Evolutionary conservation across 768 basidiomycete genomes (phyloP), one percentile per base, ranked within the genome.

Genomic region (Xanthoconium stramineum): DNA sequence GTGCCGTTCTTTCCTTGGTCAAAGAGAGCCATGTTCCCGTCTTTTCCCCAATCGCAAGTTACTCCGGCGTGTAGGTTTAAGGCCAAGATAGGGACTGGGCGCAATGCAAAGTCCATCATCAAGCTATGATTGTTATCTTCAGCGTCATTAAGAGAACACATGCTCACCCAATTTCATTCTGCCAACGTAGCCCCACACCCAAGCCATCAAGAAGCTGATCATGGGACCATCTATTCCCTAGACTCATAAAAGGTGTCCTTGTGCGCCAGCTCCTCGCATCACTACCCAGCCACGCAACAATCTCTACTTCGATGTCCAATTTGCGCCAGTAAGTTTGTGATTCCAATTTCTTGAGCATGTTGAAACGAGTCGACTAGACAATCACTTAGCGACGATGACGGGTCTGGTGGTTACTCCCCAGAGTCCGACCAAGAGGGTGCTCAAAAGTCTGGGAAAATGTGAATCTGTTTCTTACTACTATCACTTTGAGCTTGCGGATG

Each of bases 201-300:
- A 53, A 53, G 35, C 8, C 29, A 19, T 33, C n/a, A 14, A 45
- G 56, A 56, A 60, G 49, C 2, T 50, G 56, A 37, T 49, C 17
- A 5, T 46, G 9, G 19, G 4, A 24, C 7, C 17, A 17, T 15
- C 15, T n/a, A 19, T 19, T 30, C 59, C 65, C 61, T 68, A 19
- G 33, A 55, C 54, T 60, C 24, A 56, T 66, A 69, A 56, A 58
- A 42, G 49, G 5, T 35, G 19, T 65, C 37, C 35, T 51, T 40
- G 56, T 33, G 32, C 1, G 10, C 20, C 7, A 20, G 32, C n/a
- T 39, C 47, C 30, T 5, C 15, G 1, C 46, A 33, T 9, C 33
- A 11, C 3, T 14, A 11, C 3, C 12, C 53, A 2, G 24, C 24
- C 24, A 24, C 24, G 24, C 24, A 24, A 24, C 24, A 24, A 24